Base-by-base conservation (phyloP, 2,329 filamentous ascomycete species). In the Neopestalotiopsis sp. region DNA sequence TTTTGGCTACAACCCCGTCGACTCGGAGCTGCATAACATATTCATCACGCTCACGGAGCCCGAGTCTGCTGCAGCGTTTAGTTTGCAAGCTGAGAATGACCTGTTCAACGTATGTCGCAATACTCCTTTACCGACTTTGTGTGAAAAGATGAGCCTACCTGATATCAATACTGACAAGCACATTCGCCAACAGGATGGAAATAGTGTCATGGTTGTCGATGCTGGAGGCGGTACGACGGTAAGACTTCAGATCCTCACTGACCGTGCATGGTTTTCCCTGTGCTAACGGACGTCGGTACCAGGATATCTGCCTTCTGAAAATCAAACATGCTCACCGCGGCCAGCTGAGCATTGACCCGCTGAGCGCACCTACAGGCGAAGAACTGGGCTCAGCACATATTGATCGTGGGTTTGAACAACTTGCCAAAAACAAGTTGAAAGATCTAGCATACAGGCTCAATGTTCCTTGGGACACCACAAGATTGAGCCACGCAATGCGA, bases 221-320 rank as follows among this genome's bases (percentile, higher is more conserved):
- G 42, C 42, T 1, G 42, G 42, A 17, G 42, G 42, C 4, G 42
- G 42, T 0, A 45, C 42, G 42, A 45, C 42, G 42, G 42, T 45
- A 45, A n/a, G 42, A 24, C 24, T 24, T 24, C 24, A 1, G 24
- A 24, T 24, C 24, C 1, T 24, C 24, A 24, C 24, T 24, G 24
- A 24, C 24, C 1, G 24, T 2, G 24, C 24, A 24, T 24, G 24
- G 24, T 14, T 2, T 4, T 45, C 4, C 42, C 14, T 5, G 2
- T 45, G 42, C 42, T 45, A 0, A 45, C 7, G 1, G 13, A n/a
- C 14, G 1, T 1, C 2, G 4, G n/a, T 0, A 28, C 0, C 24
- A 49, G 42, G 42, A 49, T 2, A 49, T 49, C 1, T 49, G 42
- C 3, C 42, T 49, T 6, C 14, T 49, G 4, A n/a, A 49, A 49